Evolutionary conservation across 495 filamentous ascomycete genomes (phyloP).

Genomic region (Annulohypoxylon maeteangense): DNA sequence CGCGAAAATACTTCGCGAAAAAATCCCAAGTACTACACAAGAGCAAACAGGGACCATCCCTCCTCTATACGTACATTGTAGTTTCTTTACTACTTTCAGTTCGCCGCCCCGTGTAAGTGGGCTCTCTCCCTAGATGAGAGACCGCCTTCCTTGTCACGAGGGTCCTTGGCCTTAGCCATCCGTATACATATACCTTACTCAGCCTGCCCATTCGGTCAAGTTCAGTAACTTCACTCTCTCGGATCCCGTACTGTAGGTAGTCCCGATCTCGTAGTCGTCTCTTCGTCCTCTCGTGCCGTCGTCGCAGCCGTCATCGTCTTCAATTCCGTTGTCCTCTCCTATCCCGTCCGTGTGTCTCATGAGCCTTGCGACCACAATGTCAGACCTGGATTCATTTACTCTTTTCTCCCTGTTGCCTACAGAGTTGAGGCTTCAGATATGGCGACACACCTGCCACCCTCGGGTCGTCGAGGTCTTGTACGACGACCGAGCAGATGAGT

Average conservation of each 20-base stretch:
- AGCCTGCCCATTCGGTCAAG: conserved; percentile 1
- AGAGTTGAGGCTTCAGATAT: conserved; percentile 64
- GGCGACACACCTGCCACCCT: conserved; percentile 51
- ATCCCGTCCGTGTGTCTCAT: conserved; percentile 10
- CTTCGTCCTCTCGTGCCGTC: not conserved
- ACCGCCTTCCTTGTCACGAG: conserved; percentile 15
- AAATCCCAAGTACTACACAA: conserved; percentile 24
- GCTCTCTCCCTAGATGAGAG: conserved; percentile 20
- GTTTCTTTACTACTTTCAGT: conserved; percentile 19
- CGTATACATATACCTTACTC: conserved; percentile 27
- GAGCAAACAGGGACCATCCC: conserved; percentile 36
- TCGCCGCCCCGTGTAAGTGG: conserved; percentile 26
- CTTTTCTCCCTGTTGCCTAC: conserved; percentile 56
- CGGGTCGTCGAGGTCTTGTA: conserved; percentile 58
- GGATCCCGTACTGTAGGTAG: conserved; percentile 18
- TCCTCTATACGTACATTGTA: conserved; percentile 22
- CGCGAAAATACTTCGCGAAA: conserved; percentile 13
- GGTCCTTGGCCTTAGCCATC: conserved; percentile 16
- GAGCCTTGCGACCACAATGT: conserved; percentile 22
- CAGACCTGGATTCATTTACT: conserved; percentile 46
- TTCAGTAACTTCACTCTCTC: conserved; percentile 13
- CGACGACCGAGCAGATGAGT: conserved; percentile 45
- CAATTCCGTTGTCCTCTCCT: not conserved
- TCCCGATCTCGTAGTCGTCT: conserved; percentile 19
- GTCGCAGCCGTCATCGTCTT: conserved; percentile 1